Conservation (phyloP, 495 filamentous ascomycete species). For the Neurospora pannonica region DNA sequence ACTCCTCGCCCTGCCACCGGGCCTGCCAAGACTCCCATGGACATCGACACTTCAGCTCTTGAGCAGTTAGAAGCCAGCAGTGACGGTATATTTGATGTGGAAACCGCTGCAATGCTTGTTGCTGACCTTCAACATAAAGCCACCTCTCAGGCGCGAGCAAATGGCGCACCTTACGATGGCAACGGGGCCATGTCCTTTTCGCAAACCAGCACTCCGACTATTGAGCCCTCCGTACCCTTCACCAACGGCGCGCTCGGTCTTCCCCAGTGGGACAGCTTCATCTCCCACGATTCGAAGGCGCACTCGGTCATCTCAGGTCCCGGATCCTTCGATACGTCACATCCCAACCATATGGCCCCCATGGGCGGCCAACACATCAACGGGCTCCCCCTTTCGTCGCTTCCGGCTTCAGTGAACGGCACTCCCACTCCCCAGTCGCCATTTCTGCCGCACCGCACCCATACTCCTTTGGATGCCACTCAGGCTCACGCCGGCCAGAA, state of each 20-base stretch:
- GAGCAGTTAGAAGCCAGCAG: conserved; percentile 92
- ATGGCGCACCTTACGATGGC: conserved; percentile 49
- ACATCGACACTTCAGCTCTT: conserved; percentile 76
- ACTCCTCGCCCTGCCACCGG: conserved; percentile 48
- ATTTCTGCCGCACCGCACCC: conserved; percentile 45
- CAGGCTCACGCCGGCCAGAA: conserved; percentile 57
- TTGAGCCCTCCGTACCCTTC: conserved; percentile 64
- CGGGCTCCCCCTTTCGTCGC: conserved; percentile 52
- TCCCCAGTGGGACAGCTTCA: conserved; percentile 81
- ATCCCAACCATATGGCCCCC: conserved; percentile 52
- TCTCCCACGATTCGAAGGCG: conserved; percentile 57
- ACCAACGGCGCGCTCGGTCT: conserved; percentile 64
- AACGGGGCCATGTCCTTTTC: conserved; percentile 66
- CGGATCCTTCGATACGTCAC: conserved; percentile 58
- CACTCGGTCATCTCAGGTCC: conserved; percentile 56
- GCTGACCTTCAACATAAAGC: conserved; percentile 98
- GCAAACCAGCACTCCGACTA: conserved; percentile 53
- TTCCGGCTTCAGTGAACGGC: conserved; percentile 59
- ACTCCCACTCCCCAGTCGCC: conserved; percentile 79
- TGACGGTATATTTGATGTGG: conserved; percentile 93
- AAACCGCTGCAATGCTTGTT: conserved; percentile 98
- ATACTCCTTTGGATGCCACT: conserved; percentile 44
- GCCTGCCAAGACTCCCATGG: conserved; percentile 73
- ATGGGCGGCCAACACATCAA: conserved; percentile 59
- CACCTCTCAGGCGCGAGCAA: conserved; percentile 63